Conservation (phyloP, 2,329 filamentous ascomycete species). For the Paraphoma chrysanthemicola region DNA sequence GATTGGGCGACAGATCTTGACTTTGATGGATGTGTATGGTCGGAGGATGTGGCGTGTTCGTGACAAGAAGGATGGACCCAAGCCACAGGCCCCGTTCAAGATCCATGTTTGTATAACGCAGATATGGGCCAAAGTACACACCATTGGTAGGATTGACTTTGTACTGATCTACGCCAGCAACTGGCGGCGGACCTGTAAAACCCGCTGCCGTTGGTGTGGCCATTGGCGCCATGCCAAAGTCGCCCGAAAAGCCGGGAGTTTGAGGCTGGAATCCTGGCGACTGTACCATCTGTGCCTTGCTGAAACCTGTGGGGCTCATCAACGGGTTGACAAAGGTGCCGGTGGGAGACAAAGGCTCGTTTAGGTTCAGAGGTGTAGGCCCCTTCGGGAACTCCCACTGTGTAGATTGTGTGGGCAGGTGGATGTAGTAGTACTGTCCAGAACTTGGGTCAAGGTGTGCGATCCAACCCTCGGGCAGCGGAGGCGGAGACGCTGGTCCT, state of each 20-base stretch:
- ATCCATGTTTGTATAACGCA: constrained; percentile 97
- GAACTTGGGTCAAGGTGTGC: constrained; percentile 94
- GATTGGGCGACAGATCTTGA: constrained; percentile 89
- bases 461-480: constrained; percentile 97
- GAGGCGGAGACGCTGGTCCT: constrained; percentile 83
- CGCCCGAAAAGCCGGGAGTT: constrained; percentile 83
- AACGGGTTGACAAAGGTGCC: constrained; percentile 55
- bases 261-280: constrained; percentile 86
- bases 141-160: constrained; percentile 92
- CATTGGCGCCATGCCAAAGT: constrained; percentile 79
- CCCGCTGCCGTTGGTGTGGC: constrained; percentile 79
- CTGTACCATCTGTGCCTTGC: constrained; percentile 66
- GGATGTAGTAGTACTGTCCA: constrained; percentile 98
- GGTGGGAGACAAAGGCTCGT: constrained; percentile 83
- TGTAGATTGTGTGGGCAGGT: constrained; percentile 90
- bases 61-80: constrained; percentile 91
- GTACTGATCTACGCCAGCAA: constrained; percentile 90
- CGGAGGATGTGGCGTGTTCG: constrained; percentile 87
- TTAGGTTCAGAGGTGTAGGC: constrained; percentile 85
- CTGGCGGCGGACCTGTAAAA: constrained; percentile 87
- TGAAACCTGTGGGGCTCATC: constrained; percentile 53
- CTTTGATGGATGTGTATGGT: constrained; percentile 96
- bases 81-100: constrained; percentile 89
- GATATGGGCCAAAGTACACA: constrained; percentile 96
- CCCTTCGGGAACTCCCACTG: constrained; percentile 99